These are phyloP conservation scores for Paracorniculantispora psalliotae DNA, from an alignment of 2,329 filamentous ascomycete species.

Conservation along the genomic window DNA sequence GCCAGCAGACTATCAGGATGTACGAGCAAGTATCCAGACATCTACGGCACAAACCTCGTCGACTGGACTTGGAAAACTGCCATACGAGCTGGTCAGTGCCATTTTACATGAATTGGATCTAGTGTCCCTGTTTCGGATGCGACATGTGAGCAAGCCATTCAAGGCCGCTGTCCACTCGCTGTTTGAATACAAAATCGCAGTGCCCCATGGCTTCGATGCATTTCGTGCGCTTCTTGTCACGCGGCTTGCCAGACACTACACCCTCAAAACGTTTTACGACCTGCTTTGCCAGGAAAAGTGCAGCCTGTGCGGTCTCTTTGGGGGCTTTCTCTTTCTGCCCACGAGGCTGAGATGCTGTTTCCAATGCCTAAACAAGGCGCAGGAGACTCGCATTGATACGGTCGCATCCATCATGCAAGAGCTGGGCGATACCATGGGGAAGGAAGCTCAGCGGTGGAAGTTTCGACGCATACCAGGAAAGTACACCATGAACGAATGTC, in stretches of 20 bases:
- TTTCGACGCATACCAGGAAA: too few species aligned
- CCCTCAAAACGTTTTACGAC: constrained; percentile 21
- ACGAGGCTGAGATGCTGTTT: constrained; percentile 27
- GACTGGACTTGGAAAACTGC: too few species aligned
- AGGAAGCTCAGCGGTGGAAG: too few species aligned
- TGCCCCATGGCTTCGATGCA: constrained; percentile 19
- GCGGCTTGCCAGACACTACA: constrained; percentile 20
- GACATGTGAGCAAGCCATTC: constrained; percentile 23
- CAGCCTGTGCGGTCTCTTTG: constrained; percentile 22
- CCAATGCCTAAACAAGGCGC: constrained; percentile 20
- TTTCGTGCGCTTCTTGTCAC: constrained; percentile 27
- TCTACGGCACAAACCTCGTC: too few species aligned
- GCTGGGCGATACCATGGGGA: constrained; percentile 17
- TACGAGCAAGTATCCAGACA: too few species aligned
- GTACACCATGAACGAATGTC: too few species aligned
- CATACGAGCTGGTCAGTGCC: too few species aligned
- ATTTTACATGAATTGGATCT: constrained; percentile 29
- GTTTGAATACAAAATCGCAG: constrained; percentile 19
- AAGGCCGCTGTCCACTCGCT: constrained; percentile 22
- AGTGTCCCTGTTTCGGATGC: constrained; percentile 26
- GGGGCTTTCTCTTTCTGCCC: constrained; percentile 23
- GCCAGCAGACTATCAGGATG: constrained; percentile 23
- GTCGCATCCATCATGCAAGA: constrained; percentile 18
- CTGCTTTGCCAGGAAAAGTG: constrained; percentile 25
- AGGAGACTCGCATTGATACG: constrained; percentile 20